Evolutionary conservation across 2,329 filamentous ascomycete genomes (phyloP).

Genomic region (Pseudogymnoascus sp.): DNA sequence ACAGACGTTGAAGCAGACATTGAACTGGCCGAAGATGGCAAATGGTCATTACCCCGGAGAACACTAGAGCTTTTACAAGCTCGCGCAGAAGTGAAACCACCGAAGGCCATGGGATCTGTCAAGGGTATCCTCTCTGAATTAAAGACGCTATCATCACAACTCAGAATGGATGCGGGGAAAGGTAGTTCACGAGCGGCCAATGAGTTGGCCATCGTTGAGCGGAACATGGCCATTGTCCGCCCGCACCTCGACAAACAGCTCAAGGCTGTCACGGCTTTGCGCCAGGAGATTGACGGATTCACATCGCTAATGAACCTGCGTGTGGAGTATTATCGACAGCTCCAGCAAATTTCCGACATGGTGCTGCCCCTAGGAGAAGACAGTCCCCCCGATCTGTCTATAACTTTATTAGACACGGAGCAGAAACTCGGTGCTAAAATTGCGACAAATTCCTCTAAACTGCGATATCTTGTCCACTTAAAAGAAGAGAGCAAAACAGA

Average conservation of each 20-base stretch:
- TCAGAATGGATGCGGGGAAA: slow-evolving; percentile 48
- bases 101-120: slow-evolving; percentile 50
- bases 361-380: slow-evolving; percentile 56
- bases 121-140: slow-evolving; percentile 62
- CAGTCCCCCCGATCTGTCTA: slow-evolving; percentile 32
- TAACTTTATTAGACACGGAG: slow-evolving; percentile 37
- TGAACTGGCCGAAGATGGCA: slow-evolving; percentile 22
- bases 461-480: slow-evolving; percentile 54
- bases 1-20: slow-evolving; percentile 17
- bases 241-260: slow-evolving; percentile 41
- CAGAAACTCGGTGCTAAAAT: slow-evolving; percentile 48
- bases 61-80: slow-evolving; percentile 42
- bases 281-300: slow-evolving; percentile 69
- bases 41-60: slow-evolving; percentile 63
- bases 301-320: slow-evolving; percentile 73
- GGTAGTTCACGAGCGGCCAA: slow-evolving; percentile 46
- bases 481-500: slow-evolving; percentile 47
- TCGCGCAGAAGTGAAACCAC: slow-evolving; percentile 41
- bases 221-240: slow-evolving; percentile 53
- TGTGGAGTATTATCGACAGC: slow-evolving; percentile 80
- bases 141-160: slow-evolving; percentile 49
- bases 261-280: slow-evolving; percentile 40
- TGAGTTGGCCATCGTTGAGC: slow-evolving; percentile 57
- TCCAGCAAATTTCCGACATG: slow-evolving; percentile 84
- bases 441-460: slow-evolving; percentile 58